Conservation (phyloP, 805 yeast species). For the Pichia occidentalis region DNA sequence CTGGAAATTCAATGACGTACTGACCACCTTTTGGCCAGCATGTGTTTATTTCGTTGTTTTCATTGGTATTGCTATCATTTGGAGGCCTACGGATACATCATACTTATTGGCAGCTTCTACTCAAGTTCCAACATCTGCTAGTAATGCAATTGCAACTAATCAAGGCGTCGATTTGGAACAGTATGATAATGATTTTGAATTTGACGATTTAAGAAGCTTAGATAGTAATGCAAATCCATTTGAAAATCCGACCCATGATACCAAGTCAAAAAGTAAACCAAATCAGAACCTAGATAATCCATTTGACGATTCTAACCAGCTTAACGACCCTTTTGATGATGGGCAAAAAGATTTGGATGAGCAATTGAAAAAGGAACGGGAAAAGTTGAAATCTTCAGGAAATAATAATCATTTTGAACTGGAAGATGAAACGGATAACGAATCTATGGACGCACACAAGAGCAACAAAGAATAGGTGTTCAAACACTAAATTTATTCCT, state of each 20-base stretch:
- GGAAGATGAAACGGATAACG: conserved; percentile 29
- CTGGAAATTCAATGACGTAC: conserved; percentile 88
- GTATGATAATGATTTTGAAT: conserved; percentile 50
- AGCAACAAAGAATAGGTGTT: conserved; percentile 8
- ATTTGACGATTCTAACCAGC: conserved; percentile 25
- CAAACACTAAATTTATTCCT: too few species aligned
- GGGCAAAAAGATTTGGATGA: conserved; percentile 22
- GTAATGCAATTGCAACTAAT: conserved; percentile 23
- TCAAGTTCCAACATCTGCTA: conserved; percentile 68
- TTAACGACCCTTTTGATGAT: conserved; percentile 15
- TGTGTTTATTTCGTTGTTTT: conserved; percentile 80
- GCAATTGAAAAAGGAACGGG: conserved; percentile 30
- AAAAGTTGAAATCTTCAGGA: conserved; percentile 12
- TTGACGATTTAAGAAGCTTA: conserved; percentile 49
- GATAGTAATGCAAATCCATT: conserved; percentile 34
- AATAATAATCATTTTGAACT: conserved; percentile 22
- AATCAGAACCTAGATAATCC: conserved; percentile 22
- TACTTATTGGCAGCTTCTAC: conserved; percentile 91
- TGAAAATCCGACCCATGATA: conserved; percentile 15
- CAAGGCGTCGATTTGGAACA: conserved; percentile 27
- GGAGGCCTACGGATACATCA: conserved; percentile 97
- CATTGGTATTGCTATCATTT: conserved; percentile 75
- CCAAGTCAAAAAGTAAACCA: not conserved
- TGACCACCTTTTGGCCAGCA: conserved; percentile 93
- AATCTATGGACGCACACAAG: conserved; percentile 1